Evolutionary conservation across 805 yeast species (phyloP).

Genomic region (Candida ipomoeae): DNA sequence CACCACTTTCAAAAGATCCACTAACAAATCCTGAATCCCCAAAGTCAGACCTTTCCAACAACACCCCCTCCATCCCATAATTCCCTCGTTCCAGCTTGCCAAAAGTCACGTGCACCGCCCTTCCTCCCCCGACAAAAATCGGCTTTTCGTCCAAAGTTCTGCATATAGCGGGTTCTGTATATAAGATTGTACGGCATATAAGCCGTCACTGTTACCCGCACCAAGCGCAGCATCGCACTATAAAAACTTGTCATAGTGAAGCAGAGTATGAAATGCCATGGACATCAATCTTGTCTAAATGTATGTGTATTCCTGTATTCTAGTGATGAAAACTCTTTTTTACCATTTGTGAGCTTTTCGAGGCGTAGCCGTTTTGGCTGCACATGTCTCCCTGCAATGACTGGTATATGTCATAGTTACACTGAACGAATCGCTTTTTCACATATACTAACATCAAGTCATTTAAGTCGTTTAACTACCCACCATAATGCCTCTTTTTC

Average conservation of each 20-base stretch:
- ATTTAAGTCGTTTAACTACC: too few species aligned
- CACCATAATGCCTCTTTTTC: too few species aligned
- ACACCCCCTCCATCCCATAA: too few species aligned
- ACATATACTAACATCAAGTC: background rate
- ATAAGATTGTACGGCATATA: too few species aligned
- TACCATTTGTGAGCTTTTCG: constrained; percentile 37
- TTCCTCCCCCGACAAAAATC: too few species aligned
- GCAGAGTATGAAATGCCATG: background rate
- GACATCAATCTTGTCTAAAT: background rate
- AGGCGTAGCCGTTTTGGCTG: constrained; percentile 52
- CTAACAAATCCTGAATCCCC: too few species aligned
- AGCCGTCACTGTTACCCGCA: constrained; percentile 9
- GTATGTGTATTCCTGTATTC: constrained; percentile 9
- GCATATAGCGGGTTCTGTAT: background rate
- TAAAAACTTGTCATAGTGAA: background rate
- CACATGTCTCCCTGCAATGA: constrained; percentile 47
- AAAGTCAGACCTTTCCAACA: too few species aligned
- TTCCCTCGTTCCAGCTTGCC: too few species aligned
- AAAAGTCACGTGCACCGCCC: too few species aligned
- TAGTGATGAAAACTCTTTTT: constrained; percentile 37
- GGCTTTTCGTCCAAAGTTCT: too few species aligned
- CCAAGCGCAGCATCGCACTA: constrained; percentile 6
- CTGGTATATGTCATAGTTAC: constrained; percentile 86
- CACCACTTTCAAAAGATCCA: too few species aligned
- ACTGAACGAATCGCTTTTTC: constrained; percentile 45